These are phyloP conservation scores for Fusarium haematococcum DNA, from an alignment of 2,329 filamentous ascomycete species.

Conservation along the genomic window DNA sequence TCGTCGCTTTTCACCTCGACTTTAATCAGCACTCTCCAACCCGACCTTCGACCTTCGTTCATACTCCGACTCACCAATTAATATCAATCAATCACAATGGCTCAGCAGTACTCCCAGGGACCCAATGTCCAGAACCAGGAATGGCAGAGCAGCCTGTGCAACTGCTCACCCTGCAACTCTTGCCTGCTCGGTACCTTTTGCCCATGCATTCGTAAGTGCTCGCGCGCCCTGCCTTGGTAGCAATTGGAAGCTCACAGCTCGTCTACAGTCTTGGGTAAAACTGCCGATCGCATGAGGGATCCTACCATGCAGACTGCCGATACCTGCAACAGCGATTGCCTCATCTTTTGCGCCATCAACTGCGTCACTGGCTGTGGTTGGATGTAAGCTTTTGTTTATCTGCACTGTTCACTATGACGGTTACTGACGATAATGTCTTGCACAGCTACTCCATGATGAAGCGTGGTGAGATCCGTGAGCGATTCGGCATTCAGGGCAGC, in stretches of 20 bases:
- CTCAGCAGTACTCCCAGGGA: constrained; percentile 42
- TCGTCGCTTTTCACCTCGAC: neutral
- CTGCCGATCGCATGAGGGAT: constrained; percentile 58
- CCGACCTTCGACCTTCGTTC: neutral
- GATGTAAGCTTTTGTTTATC: constrained; percentile 50
- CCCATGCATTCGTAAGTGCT: constrained; percentile 58
- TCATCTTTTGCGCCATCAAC: constrained; percentile 54
- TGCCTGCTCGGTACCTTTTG: constrained; percentile 55
- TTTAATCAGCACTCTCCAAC: neutral
- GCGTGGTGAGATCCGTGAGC: constrained; percentile 64
- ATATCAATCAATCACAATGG: constrained; percentile 33
- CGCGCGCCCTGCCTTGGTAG: neutral
- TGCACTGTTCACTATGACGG: neutral
- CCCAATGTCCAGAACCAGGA: constrained; percentile 46
- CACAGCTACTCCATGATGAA: constrained; percentile 62
- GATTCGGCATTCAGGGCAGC: constrained; percentile 64
- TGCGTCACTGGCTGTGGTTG: constrained; percentile 57
- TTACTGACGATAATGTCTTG: constrained; percentile 2
- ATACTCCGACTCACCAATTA: neutral
- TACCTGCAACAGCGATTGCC: constrained; percentile 56
- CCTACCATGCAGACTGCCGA: constrained; percentile 55
- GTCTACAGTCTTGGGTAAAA: constrained; percentile 57
- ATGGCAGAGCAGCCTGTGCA: constrained; percentile 54
- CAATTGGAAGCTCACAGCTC: constrained; percentile 24
- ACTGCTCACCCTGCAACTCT: constrained; percentile 55